Conservation (phyloP, 1,284 basidiomycete species). For the Athelia psychrophila region DNA sequence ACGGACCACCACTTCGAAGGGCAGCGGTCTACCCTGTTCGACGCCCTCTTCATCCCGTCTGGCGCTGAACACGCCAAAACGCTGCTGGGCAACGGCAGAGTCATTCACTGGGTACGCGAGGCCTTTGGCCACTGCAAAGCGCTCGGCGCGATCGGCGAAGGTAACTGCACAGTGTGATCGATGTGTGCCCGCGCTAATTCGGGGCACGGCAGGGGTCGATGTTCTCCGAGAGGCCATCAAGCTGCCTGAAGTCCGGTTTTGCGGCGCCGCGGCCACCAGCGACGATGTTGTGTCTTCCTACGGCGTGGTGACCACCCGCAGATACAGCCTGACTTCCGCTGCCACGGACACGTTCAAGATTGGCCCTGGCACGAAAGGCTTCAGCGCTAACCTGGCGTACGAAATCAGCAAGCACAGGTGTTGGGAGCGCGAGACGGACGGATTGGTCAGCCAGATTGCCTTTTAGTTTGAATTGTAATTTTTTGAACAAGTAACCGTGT, state of each 20-base stretch:
- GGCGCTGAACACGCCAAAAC: conserved; percentile 53
- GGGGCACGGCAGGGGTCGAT: conserved; percentile 47
- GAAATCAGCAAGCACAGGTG: conserved; percentile 64
- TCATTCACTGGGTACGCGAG: conserved; percentile 71
- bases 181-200: neutral
- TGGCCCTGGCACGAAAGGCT: conserved; percentile 43
- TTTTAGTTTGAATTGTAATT: neutral
- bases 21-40: conserved; percentile 77
- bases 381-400: conserved; percentile 55
- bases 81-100: conserved; percentile 53
- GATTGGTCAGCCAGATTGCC: conserved; percentile 27
- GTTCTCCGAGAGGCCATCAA: conserved; percentile 46
- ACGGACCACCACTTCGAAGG: conserved; percentile 76
- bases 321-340: conserved; percentile 38
- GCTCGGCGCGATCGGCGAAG: conserved; percentile 72
- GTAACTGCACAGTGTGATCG: conserved; percentile 26
- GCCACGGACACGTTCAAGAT: conserved; percentile 42
- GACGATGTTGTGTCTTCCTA: conserved; percentile 49
- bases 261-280: conserved; percentile 25
- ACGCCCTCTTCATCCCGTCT: conserved; percentile 72
- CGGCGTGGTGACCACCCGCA: conserved; percentile 59
- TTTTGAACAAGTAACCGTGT: conserved; percentile 4
- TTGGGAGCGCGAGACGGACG: conserved; percentile 58
- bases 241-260: conserved; percentile 43
- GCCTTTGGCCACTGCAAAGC: conserved; percentile 79